Evolutionary conservation across 768 basidiomycete genomes (phyloP), one percentile per base, ranked within the genome.

Genomic region (Mycena galericulata): DNA sequence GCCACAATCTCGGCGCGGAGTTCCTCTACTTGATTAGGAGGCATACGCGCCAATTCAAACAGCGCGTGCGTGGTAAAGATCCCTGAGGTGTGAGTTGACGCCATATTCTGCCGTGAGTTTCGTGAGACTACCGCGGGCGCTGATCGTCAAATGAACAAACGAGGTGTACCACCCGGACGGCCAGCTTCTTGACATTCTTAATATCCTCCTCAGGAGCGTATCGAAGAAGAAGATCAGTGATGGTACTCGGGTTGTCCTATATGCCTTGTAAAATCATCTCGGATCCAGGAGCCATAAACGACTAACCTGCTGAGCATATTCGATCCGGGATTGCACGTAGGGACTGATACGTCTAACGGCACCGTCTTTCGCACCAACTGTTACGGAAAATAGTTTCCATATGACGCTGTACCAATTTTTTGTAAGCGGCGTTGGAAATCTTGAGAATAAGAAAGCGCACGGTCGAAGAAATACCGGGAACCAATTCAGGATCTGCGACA

Each of bases 11-110:
- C 73, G 14, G 50, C 32, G n/a, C 73, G 67, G 22, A 72, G 65
- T 22, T 32, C 45, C 12, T 62, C 60, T 26, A 72, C 50, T 12
- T 74, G 40, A 5, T 56, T 55, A 0, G 71, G 22, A 1, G 71
- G 46, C 53, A 74, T 59, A 15, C 67, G 64, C 14, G 72, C 62
- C 22, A 72, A 20, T 27, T 74, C 68, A 47, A 74, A 72, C 15
- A 74, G 67, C 11, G 71, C 55, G 49, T 73, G 72, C n/a, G 72
- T 63, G 30, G 63, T 41, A 32, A 70, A 74, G 40, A 74, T 72
- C 14, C 41, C 59, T n/a, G n/a, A n/a, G n/a, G n/a, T n/a, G n/a
- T n/a, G n/a, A n/a, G n/a, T n/a, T n/a, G n/a, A n/a, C n/a, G n/a
- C n/a, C n/a, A n/a, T n/a, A n/a, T n/a, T 24, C 71, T 72, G 40